Base-by-base conservation (phyloP, 176 grass and related monocot genomes). In the Hordeum marinum region DNA sequence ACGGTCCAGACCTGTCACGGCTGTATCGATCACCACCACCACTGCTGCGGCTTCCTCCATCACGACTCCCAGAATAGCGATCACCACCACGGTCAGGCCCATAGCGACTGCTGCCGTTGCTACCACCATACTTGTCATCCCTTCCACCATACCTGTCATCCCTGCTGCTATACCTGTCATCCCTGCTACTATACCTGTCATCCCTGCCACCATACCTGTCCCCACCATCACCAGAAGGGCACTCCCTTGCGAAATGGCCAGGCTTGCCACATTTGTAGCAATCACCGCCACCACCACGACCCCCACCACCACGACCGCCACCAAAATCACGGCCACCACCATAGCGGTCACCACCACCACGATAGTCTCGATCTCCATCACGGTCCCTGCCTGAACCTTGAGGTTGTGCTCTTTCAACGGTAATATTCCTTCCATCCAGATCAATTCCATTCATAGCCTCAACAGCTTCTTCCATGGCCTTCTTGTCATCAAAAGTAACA, bases 161-260 rank as follows among this genome's bases (percentile, higher is more conserved):
- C 63, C 90, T 88, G 75, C 40, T 78, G 74, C 85, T 72, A 79
- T 91, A 48, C 45, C 72, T 75, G 45, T 87, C 89, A 63, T 82
- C 80, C 59, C 84, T 79, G 6, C 85, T 36, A 60, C 85, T 45
- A 40, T 88, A 91, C 59, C 90, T 85, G 59, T 91, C 85, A 55
- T 86, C 90, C 80, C 90, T 88, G 83, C 27, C 76, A 87, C 85
- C 89, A 84, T 87, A 75, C 72, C 72, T 75, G 45, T 75, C 72
- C 17, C 72, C 90, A 91, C 85, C 90, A 88, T 91, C 90, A 59
- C 86, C 82, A 77, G 90, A 91, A 65, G 85, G 90, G 85, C 90
- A 91, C 70, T 91, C 90, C 90, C 90, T 85, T 35, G 90, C 90
- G 23, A 91, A 88, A 82, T 91, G 85, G 12, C 90, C 90, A 88